Conservation (phyloP, 768 basidiomycete genomes). For the Gloeostereum incarnatum region DNA sequence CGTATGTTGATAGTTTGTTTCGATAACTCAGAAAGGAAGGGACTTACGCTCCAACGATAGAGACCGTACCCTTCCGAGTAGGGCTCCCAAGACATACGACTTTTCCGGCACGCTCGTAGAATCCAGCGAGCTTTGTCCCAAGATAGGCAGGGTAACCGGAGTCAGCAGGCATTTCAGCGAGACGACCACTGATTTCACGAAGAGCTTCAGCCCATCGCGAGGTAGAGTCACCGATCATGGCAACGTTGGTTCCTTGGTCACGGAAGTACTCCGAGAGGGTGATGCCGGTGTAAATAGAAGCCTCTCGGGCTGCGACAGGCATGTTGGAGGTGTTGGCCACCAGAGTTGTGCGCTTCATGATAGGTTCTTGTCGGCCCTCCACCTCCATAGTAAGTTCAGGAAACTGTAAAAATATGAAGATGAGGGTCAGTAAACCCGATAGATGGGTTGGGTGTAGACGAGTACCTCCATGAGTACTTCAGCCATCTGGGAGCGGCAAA, state of each 20-base stretch:
- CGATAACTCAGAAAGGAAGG: slow-evolving; percentile 1
- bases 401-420: slow-evolving; percentile 35
- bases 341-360: slow-evolving; percentile 99
- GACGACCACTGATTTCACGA: slow-evolving; percentile 97
- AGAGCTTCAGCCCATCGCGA: slow-evolving; percentile 99
- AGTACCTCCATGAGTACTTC: slow-evolving; percentile 96
- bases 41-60: slow-evolving; percentile 97
- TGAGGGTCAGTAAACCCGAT: background rate
- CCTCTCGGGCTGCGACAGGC: slow-evolving; percentile 99
- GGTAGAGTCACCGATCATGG: slow-evolving; percentile 99
- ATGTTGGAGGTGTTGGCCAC: slow-evolving; percentile 99
- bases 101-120: slow-evolving; percentile 98
- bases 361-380: slow-evolving; percentile 90
- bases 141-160: slow-evolving; percentile 99
- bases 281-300: slow-evolving; percentile 99
- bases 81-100: slow-evolving; percentile 90
- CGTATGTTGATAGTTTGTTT: slow-evolving; percentile 6
- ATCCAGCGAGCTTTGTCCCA: slow-evolving; percentile 89
- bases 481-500: slow-evolving; percentile 55
- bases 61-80: slow-evolving; percentile 82
- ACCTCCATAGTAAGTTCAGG: slow-evolving; percentile 91
- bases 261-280: slow-evolving; percentile 99
- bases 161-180: slow-evolving; percentile 99
- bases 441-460: background rate
- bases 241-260: slow-evolving; percentile 94